Evolutionary conservation across 1,284 basidiomycete species (phyloP), one percentile per base, ranked within the genome.

Genomic region (Mycena sp.): DNA sequence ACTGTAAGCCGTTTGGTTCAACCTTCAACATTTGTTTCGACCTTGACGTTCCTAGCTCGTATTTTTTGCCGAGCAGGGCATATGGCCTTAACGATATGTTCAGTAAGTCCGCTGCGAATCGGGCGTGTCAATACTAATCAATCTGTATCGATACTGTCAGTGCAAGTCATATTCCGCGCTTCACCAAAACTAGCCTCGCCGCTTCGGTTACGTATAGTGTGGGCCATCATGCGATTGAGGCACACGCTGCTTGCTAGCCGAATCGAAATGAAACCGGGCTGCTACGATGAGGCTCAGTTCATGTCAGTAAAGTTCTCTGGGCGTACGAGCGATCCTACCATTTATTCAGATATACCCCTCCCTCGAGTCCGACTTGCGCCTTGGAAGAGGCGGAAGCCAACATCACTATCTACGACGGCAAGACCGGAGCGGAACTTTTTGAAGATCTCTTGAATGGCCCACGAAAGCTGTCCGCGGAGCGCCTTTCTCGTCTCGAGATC

Each of bases 21-120:
- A 16, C 29, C 45, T 14, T 17, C 35, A 32, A 25, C 17, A 21
- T 11, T 29, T 25, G n/a, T 23, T 43, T 25, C 14, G 19, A 32
- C 23, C n/a, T 14, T 5, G 19, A 23, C 41, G 10, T 9, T 12
- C 21, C 43, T 32, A 2, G 64, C 14, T 66, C 64, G 51, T 66
- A 63, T 52, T 66, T 66, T 29, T 43, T 66, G 11, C 64, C 64
- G 17, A 66, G 64, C 53, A 52, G 64, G 45, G 64, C 56, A 3
- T 55, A 60, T 16, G 64, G 64, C 5, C 38, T 66, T 4, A 67
- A 67, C 21, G 65, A 67, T n/a, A 60, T 63, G 65, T 63, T 29
- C 30, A 21, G 65, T 66, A 30, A 28, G 64, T 53, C 25, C 21
- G 23, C 12, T 16, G 11, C 1, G 26, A 11, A 28, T 43, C 21